Evolutionary conservation across 139 green algal genomes (phyloP), one percentile per base, ranked within the genome.

Genomic region (Nannochloris sp.): DNA sequence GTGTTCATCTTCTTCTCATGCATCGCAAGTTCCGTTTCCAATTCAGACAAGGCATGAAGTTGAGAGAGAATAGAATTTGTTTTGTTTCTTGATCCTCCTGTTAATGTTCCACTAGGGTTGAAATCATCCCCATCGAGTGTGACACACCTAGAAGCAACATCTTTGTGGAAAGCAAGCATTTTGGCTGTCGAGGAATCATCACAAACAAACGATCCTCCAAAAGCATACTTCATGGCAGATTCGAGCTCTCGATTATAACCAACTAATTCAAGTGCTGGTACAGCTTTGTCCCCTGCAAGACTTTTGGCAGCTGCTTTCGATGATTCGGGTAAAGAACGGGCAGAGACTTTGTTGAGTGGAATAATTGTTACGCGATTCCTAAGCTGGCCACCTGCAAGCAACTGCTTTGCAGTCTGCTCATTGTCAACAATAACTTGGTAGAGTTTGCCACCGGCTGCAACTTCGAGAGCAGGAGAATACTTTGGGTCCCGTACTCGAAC

Each of bases 121-220:
- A 96, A 97, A 71, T 95, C 79, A 59, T 98, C 92, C 5, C 93
- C 93, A 62, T 99, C 90, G 6, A 97, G 78, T 4, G 91, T 96
- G 30, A 98, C 85, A 78, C 91, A 97, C 13, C 88, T 81, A 5
- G 66, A 71, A 51, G 64, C 49, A n/a, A 98, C 86, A 56, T 97
- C 83, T 6, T 82, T 79, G 36, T 82, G 69, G 70, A 96, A 98
- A 0, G 91, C 89, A 31, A 98, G 84, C 60, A 84, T 85, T 75
- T 95, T 89, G 43, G 93, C 93, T 20, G 87, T 93, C 37, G 67
- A 78, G 1, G 72, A 58, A 58, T 97, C 92, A 83, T 95, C 75
- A 84, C 93, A 98, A 5, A 99, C 76, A 58, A 98, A 95, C 12
- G 79, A 57, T n/a, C 66, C 79, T 11, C 91, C 94, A 79, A 98